Base-by-base conservation (phyloP, 257 asterid genomes). In the Forsythia suspensa region DNA sequence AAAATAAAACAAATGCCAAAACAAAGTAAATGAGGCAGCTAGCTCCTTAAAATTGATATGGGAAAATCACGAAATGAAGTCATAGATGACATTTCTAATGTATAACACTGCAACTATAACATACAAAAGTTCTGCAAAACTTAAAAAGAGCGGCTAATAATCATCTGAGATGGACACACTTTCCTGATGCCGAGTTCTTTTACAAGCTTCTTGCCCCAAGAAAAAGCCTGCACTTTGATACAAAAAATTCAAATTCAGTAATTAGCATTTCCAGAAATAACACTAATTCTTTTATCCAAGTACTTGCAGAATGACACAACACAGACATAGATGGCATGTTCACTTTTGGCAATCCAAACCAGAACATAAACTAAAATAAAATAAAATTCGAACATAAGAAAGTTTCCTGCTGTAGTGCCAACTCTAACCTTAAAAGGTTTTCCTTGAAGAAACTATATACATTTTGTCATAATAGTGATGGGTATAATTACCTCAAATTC, bases 81-180 rank as follows among this genome's bases (percentile, higher is more conserved):
- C 80, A 74, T 70, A 76, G 36, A 42, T 11, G 20, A 69, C 71
- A 51, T 43, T 76, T 43, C 3, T 69, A 76, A 80, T 34, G 70
- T 61, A 51, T 20, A 66, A 76, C 70, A 40, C 74, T 2, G 34
- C 77, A 29, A 73, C 81, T 57, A 72, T 55, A 78, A 80, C 66
- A 85, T 18, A 61, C 73, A 79, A 20, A 52, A 71, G 61, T 76
- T 80, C 79, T 77, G 85, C 84, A 83, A 82, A 79, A 74, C 71
- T 76, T 24, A 3, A 8, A 51, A 63, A 37, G 65, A 36, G 38
- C 55, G 21, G 44, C 77, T 70, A 79, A 76, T 87, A 84, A 82
- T 61, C 63, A 43, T 73, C 84, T 16, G 67, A 85, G 82, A 81
- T 48, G 68, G 74, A 10, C 51, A 36, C 52, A 63, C 77, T 68